These are phyloP conservation scores for Arbutus unedo DNA, from an alignment of 148 eudicot species.

Conservation along the genomic window DNA sequence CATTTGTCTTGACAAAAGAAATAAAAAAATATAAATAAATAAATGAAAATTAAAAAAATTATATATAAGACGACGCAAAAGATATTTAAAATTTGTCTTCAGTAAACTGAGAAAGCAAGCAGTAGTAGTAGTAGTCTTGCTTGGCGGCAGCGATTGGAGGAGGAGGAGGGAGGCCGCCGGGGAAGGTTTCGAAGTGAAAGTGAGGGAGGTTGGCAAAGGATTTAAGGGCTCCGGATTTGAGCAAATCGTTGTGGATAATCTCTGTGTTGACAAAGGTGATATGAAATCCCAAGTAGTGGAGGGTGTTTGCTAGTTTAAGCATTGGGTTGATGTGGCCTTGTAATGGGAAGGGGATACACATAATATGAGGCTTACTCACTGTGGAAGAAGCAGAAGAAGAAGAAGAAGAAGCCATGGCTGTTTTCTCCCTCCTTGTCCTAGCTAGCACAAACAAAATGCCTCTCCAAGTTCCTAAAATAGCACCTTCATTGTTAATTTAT, in stretches of 20 bases:
- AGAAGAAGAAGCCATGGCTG: neutral
- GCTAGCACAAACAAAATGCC: neutral
- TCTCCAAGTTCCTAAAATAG: neutral
- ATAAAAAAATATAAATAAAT: no score
- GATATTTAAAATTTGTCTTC: no score
- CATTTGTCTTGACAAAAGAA: no score
- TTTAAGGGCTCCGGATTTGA: conserved; percentile 40
- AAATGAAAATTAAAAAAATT: no score
- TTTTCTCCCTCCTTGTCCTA: neutral
- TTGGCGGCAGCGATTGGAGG: no score
- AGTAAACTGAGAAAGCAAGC: no score
- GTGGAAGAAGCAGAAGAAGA: neutral
- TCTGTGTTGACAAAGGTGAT: conserved; percentile 61
- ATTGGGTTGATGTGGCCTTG: conserved; percentile 75
- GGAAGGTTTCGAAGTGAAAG: conserved; percentile 54
- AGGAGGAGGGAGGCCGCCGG: no score
- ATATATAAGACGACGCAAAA: no score
- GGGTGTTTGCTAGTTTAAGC: conserved; percentile 56
- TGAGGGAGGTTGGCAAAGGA: conserved; percentile 45
- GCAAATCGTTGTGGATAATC: conserved; percentile 47
- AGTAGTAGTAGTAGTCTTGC: no score
- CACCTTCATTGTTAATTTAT: neutral
- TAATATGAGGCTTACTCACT: neutral
- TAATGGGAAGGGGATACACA: conserved; percentile 57
- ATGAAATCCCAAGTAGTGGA: conserved; percentile 49